Evolutionary conservation across 2,329 filamentous ascomycete species (phyloP).

Genomic region (Trichophyton verrucosum): DNA sequence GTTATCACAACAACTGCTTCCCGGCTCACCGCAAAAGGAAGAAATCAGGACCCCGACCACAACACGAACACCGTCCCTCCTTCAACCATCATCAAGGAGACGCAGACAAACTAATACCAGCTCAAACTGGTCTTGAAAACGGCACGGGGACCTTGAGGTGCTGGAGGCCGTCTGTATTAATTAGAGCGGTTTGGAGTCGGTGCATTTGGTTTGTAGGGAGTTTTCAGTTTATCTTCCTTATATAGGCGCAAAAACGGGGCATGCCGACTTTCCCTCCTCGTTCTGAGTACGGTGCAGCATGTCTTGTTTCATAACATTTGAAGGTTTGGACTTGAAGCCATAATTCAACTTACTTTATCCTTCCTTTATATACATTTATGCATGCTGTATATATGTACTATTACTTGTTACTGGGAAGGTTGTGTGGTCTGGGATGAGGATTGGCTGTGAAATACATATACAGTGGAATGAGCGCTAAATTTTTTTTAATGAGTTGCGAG

Average conservation of each 20-base stretch:
- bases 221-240: not conserved
- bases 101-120: slow-evolving; percentile 25
- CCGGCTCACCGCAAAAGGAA: slow-evolving; percentile 27
- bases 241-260: not conserved
- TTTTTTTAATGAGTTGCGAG: not conserved
- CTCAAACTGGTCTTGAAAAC: not conserved
- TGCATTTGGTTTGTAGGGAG: not conserved
- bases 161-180: not conserved
- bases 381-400: not conserved
- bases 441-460: not conserved
- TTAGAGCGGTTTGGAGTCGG: not conserved
- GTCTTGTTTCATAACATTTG: not conserved
- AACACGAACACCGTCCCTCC: slow-evolving; percentile 24
- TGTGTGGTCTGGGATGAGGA: not conserved
- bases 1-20: slow-evolving; percentile 23
- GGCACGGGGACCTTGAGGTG: no score
- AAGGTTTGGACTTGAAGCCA: not conserved
- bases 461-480: not conserved
- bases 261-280: not conserved
- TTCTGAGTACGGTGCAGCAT: not conserved
- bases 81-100: slow-evolving; percentile 25
- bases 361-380: not conserved
- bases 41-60: slow-evolving; percentile 24
- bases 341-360: not conserved
- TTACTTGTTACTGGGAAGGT: not conserved